Base-by-base conservation (phyloP, 306 rosid species). In the Inga leiocalycina region DNA sequence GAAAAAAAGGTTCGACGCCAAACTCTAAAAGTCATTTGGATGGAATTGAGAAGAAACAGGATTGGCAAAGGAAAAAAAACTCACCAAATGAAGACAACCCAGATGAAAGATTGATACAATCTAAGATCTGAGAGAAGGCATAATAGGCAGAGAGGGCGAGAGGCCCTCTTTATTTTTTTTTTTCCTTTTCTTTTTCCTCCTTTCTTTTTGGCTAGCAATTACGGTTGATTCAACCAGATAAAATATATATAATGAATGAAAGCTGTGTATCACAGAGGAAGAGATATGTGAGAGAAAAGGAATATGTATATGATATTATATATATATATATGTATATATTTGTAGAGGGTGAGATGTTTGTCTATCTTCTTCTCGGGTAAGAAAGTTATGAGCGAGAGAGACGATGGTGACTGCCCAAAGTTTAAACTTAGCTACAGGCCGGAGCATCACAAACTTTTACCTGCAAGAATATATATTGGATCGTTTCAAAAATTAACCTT, bases 101-200 rank as follows among this genome's bases (percentile, higher is more conserved):
- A 92, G 89, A 88, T 87, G 91, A 86, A 83, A 83, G 85, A 82
- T 86, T 66, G 80, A 84, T 85, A 87, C 82, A 88, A 93, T 84
- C 93, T 91, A 94, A 93, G 98, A 94, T 94, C 97, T 90, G 89
- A 87, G 90, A 87, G 88, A 87, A 91, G 79, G 92, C 91, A 86
- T 90, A 89, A 89, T 61, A 86, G 79, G 90, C 81, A 87, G 89
- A 91, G 97, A 94, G 97, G 93, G 98, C 98, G 86, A 84, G 81
- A 88, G 93, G 92, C 92, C 97, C 95, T 89, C 91, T 87, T 83
- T 81, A 84, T 80, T 83, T 81, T 68, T 51, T 51, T 78, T 71
- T 30, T 5, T 14, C 75, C 67, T 74, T 67, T 70, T 41, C 27
- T 17, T 39, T 70, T 70, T 41, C 54, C 30, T 44, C 9, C 54